Percentiles rank a stretch among this genome's conserved stretches.
Evolutionary conservation across 1,284 basidiomycete species (phyloP).

Genomic region (Melampsora occidentalis): DNA sequence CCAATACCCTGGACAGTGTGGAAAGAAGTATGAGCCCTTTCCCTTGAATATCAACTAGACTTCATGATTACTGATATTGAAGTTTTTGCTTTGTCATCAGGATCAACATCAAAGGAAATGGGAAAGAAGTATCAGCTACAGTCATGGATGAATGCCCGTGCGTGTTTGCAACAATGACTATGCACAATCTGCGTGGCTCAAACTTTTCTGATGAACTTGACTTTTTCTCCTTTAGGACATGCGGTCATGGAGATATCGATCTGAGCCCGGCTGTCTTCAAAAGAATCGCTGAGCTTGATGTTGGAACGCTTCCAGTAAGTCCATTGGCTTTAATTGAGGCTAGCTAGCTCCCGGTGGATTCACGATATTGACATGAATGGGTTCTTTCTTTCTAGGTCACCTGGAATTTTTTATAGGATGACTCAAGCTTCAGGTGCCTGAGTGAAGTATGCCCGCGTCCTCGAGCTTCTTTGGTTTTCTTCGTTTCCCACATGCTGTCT

Average conservation of each 20-base stretch:
- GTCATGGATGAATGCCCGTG: constrained; percentile 13
- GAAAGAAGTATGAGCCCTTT: background rate
- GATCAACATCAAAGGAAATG: constrained; percentile 8
- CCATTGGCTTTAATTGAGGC: background rate
- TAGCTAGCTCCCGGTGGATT: too few relatives aligned
- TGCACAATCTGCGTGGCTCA: too few relatives aligned
- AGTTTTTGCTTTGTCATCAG: background rate
- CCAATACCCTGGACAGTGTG: constrained; percentile 6
- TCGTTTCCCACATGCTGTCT: too few relatives aligned
- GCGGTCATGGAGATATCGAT: background rate
- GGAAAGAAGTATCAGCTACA: background rate
- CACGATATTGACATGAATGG: too few relatives aligned
- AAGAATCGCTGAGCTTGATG: background rate
- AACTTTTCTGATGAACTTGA: too few relatives aligned
- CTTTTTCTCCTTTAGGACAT: background rate
- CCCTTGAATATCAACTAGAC: too few relatives aligned
- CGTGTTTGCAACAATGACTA: background rate
- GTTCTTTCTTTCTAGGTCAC: too few relatives aligned
- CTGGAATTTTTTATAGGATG: too few relatives aligned
- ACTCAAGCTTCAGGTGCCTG: too few relatives aligned
- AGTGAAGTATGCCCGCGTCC: too few relatives aligned
- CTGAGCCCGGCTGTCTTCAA: constrained; percentile 5
- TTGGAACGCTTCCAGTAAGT: constrained; percentile 6
- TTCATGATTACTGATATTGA: too few relatives aligned
- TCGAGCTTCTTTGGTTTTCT: too few relatives aligned